phyloP scores from a whole-genome alignment of 2,329 filamentous ascomycete genomes.

The Venturia effusa region DNA sequence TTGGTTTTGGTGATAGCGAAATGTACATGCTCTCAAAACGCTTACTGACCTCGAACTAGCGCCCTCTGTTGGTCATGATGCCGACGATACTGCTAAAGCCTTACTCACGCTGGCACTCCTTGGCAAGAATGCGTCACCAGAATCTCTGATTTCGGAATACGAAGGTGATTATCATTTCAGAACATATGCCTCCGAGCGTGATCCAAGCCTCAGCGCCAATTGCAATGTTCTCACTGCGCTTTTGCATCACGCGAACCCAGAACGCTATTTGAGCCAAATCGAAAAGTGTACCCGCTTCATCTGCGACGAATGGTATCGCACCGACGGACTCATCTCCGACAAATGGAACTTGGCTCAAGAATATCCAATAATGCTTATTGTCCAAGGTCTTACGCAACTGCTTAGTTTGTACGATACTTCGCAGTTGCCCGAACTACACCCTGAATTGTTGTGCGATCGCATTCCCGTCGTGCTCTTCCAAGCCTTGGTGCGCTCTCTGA shows the following conservation, averaged over 20 bases:
- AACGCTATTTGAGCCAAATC: conserved; percentile 16
- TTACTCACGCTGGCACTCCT: conserved; percentile 14
- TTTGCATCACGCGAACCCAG: conserved; percentile 15
- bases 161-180: conserved; percentile 20
- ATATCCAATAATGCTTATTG: not conserved
- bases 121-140: conserved; percentile 13
- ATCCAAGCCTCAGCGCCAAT: conserved; percentile 23
- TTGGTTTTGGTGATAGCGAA: conserved; percentile 2
- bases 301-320: conserved; percentile 18
- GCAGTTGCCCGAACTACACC: not conserved
- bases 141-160: conserved; percentile 18
- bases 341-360: conserved; percentile 16
- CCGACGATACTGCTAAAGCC: conserved; percentile 18
- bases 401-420: not conserved
- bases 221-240: conserved; percentile 22
- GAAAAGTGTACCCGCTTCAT: conserved; percentile 18
- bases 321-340: conserved; percentile 17
- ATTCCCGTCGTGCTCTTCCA: conserved; percentile 1
- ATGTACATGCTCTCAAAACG: no score
- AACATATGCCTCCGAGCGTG: conserved; percentile 20
- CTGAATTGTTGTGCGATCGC: not conserved
- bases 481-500: conserved; percentile 1
- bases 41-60: not conserved
- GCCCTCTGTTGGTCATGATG: conserved; percentile 15
- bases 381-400: not conserved